A percentile compares a stretch with the other conserved stretches of the same genome.
phyloP scores from a whole-genome alignment of 148 eudicot species.

The Chenopodium quinoa region DNA sequence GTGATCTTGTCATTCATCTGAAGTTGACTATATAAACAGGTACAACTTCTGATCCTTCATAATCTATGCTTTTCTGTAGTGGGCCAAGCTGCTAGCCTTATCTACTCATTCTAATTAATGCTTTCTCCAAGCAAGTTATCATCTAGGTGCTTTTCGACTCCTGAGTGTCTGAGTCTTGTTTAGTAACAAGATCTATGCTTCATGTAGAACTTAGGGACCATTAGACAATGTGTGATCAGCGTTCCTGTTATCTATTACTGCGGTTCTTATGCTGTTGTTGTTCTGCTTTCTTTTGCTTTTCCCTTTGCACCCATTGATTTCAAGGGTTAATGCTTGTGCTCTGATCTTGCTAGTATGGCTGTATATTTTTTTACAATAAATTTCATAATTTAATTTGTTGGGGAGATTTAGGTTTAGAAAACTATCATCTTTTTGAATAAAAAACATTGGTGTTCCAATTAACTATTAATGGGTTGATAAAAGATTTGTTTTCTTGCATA shows the following conservation, averaged over 20 bases:
- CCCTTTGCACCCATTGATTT: background rate
- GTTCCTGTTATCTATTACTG: background rate
- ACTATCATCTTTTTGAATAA: background rate
- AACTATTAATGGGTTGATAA: constrained; percentile 1
- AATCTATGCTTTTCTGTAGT: constrained; percentile 13
- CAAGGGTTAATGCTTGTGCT: background rate
- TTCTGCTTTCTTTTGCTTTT: background rate
- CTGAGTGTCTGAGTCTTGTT: background rate
- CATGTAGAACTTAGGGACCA: background rate
- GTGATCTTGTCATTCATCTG: constrained; percentile 20
- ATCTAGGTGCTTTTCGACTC: constrained; percentile 11
- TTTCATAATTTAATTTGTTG: background rate
- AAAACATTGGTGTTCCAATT: background rate
- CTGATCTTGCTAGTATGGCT: background rate
- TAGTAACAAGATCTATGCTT: background rate
- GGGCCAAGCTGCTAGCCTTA: constrained; percentile 13
- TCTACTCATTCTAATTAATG: constrained; percentile 25
- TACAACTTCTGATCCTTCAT: constrained; percentile 19
- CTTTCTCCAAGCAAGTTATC: constrained; percentile 8
- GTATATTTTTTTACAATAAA: background rate
- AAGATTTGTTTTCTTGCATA: background rate
- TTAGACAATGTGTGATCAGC: background rate
- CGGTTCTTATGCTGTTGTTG: background rate
- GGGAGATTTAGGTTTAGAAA: background rate
- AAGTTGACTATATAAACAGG: constrained; percentile 32